Evolutionary conservation across 192 early-diverging fungal genomes (phyloP).

Genomic region (Gigaspora rosea): DNA sequence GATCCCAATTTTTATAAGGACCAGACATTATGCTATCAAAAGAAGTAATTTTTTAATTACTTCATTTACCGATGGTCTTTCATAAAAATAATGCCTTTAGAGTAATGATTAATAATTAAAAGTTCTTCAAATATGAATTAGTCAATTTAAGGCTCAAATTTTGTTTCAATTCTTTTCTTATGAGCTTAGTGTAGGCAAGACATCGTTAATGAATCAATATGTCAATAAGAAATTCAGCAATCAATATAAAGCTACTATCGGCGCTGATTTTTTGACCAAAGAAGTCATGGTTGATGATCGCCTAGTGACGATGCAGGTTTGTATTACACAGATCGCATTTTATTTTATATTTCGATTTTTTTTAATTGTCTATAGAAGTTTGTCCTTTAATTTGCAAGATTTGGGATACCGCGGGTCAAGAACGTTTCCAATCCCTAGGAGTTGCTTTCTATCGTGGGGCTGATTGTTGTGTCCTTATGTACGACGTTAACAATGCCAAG

Average conservation of each 20-base stretch:
- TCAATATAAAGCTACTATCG: constrained; percentile 99
- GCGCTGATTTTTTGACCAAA: constrained; percentile 98
- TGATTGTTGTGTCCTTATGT: constrained; percentile 97
- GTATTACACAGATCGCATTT: background rate
- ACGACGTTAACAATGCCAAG: constrained; percentile 94
- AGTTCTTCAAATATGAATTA: background rate
- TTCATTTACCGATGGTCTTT: too few species aligned
- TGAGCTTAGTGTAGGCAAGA: constrained; percentile 83
- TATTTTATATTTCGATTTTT: background rate
- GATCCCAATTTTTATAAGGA: background rate
- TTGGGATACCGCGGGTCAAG: constrained; percentile 99
- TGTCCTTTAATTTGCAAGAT: constrained; percentile 57
- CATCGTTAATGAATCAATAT: constrained; percentile 99
- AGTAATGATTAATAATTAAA: background rate
- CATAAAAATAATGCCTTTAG: background rate
- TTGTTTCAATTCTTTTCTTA: background rate
- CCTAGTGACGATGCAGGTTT: constrained; percentile 92
- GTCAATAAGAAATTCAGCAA: constrained; percentile 95
- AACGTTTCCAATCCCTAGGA: constrained; percentile 96
- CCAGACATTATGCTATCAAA: too few species aligned
- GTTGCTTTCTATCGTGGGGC: constrained; percentile 99
- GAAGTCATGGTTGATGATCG: constrained; percentile 92
- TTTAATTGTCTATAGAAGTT: background rate
- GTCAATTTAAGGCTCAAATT: constrained; percentile 5
- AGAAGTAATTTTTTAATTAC: too few species aligned